Conservation (phyloP, 306 rosid genomes). For the Corylus heterophylla region DNA sequence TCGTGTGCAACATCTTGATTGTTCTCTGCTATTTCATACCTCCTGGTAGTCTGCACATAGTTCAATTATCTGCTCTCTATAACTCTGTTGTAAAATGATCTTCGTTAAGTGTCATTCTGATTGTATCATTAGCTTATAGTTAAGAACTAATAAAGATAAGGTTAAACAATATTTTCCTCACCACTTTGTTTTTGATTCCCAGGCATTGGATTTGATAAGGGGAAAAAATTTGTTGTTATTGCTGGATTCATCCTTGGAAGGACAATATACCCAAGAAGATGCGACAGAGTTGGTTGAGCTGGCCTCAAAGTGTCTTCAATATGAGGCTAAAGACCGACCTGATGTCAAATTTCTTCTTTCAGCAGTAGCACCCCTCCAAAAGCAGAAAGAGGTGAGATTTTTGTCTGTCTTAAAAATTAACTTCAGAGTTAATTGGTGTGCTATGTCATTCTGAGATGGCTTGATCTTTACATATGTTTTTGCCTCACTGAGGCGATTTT, state of each 20-base stretch:
- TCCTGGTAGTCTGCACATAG: background rate
- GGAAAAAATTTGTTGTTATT: conserved; percentile 72
- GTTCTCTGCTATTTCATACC: background rate
- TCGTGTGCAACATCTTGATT: conserved; percentile 8
- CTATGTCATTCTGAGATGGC: background rate
- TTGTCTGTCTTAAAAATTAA: background rate
- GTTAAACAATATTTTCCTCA: background rate
- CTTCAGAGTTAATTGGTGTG: background rate
- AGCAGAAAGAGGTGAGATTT: conserved; percentile 71
- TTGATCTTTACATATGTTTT: background rate
- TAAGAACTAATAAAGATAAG: background rate
- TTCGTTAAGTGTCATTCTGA: background rate
- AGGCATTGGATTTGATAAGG: conserved; percentile 90
- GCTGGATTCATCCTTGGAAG: conserved; percentile 96
- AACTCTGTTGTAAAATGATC: background rate
- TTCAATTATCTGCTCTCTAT: background rate
- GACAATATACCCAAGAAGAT: conserved; percentile 83
- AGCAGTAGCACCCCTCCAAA: conserved; percentile 72
- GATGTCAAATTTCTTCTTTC: conserved; percentile 76
- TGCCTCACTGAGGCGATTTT: conserved; percentile 6
- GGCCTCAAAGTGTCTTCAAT: conserved; percentile 90
- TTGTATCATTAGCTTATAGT: background rate
- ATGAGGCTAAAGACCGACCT: conserved; percentile 94
- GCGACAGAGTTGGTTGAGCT: conserved; percentile 88
- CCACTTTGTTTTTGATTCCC: background rate